These are phyloP conservation scores for Saksenaea oblongispora DNA, from an alignment of 371 early-diverging fungal species.

Conservation along the genomic window DNA sequence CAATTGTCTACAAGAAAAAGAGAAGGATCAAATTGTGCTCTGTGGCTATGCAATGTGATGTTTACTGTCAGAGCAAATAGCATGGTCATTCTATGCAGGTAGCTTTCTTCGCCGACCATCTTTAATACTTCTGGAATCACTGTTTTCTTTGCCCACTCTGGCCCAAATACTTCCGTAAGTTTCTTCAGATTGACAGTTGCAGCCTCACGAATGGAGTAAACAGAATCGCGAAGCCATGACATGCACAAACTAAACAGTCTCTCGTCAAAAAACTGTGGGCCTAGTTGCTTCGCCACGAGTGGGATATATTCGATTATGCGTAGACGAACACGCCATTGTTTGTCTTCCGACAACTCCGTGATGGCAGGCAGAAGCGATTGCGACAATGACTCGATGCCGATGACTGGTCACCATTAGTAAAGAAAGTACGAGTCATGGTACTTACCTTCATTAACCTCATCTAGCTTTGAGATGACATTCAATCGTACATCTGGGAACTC, in stretches of 20 bases:
- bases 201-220: slow-evolving; percentile 94
- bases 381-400: slow-evolving; percentile 93
- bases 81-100: slow-evolving; percentile 95
- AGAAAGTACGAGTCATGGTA: neutral
- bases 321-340: slow-evolving; percentile 96
- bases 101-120: slow-evolving; percentile 87
- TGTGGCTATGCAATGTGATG: neutral
- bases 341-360: slow-evolving; percentile 97
- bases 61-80: slow-evolving; percentile 89
- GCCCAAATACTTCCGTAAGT: slow-evolving; percentile 94
- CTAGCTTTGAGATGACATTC: slow-evolving; percentile 95
- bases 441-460: slow-evolving; percentile 82
- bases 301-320: slow-evolving; percentile 98
- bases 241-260: slow-evolving; percentile 88
- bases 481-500: slow-evolving; percentile 95
- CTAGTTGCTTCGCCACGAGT: slow-evolving; percentile 92
- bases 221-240: slow-evolving; percentile 94
- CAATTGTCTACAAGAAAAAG: slow-evolving; percentile 66
- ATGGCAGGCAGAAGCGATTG: slow-evolving; percentile 96
- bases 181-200: slow-evolving; percentile 90
- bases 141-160: slow-evolving; percentile 91
- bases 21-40: neutral
- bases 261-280: slow-evolving; percentile 93
- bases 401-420: slow-evolving; percentile 52
- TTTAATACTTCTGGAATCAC: slow-evolving; percentile 92